phyloP scores from a whole-genome alignment of 179 eudicot species.

The Pouteria campechiana region DNA sequence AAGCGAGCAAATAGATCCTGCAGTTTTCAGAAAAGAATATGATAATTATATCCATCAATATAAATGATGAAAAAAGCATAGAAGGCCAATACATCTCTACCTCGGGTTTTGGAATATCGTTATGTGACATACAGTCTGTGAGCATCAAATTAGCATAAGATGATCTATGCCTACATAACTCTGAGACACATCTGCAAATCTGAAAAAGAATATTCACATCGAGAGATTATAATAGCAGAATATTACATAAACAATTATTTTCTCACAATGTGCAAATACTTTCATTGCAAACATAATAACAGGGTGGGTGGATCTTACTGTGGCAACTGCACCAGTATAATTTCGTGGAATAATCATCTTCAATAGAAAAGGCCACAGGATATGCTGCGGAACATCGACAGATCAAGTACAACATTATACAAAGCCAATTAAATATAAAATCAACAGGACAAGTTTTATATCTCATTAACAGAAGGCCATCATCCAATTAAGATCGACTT shows the following conservation, averaged over 20 bases:
- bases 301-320: too few species aligned
- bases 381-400: conserved; percentile 44
- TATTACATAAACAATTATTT: too few species aligned
- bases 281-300: too few species aligned
- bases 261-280: too few species aligned
- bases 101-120: conserved; percentile 84
- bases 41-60: background rate
- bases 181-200: conserved; percentile 99
- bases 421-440: background rate
- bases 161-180: conserved; percentile 64
- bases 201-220: too few species aligned
- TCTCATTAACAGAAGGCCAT: too few species aligned
- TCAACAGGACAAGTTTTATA: too few species aligned
- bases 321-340: conserved; percentile 84
- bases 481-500: too few species aligned
- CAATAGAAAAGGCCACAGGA: conserved; percentile 92
- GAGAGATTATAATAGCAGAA: too few species aligned
- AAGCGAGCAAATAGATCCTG: conserved; percentile 96
- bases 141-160: conserved; percentile 48
- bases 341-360: conserved; percentile 84
- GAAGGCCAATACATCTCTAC: conserved; percentile 18
- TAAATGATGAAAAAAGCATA: background rate
- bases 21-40: background rate
- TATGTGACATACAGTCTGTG: conserved; percentile 69
- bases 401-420: background rate